These are phyloP conservation scores for Phytophthora macrochlamydospora DNA, from an alignment of 352 stramenopile genomes.

Conservation along the genomic window DNA sequence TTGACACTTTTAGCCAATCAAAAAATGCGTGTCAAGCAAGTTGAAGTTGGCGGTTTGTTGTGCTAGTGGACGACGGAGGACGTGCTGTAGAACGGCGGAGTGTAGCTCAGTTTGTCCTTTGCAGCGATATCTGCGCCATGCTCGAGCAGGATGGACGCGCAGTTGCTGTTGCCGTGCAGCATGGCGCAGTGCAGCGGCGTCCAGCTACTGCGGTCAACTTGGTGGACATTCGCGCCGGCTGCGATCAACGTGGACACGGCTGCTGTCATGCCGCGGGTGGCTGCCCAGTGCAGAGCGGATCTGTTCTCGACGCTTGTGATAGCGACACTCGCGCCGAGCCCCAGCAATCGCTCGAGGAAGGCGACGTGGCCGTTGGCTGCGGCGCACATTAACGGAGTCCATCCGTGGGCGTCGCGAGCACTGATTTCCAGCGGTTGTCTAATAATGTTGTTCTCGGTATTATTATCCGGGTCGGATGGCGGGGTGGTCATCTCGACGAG, in stretches of 20 bases:
- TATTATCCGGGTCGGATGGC: neutral
- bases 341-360: slow-evolving; percentile 46
- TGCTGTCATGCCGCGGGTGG: slow-evolving; percentile 48
- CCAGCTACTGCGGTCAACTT: slow-evolving; percentile 56
- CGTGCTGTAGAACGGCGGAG: slow-evolving; percentile 23
- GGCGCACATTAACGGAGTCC: slow-evolving; percentile 64
- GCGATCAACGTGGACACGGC: slow-evolving; percentile 37
- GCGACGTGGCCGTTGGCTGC: slow-evolving; percentile 57
- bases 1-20: slow-evolving; percentile 3
- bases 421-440: slow-evolving; percentile 41
- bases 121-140: slow-evolving; percentile 31
- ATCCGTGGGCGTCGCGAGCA: slow-evolving; percentile 49
- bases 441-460: slow-evolving; percentile 2
- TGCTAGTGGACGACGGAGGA: neutral
- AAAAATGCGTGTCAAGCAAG: neutral
- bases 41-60: slow-evolving; percentile 9
- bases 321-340: slow-evolving; percentile 39
- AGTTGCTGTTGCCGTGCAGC: slow-evolving; percentile 51
- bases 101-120: slow-evolving; percentile 52
- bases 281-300: slow-evolving; percentile 73
- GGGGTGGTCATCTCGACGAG: slow-evolving; percentile 35
- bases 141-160: slow-evolving; percentile 36
- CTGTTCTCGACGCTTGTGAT: slow-evolving; percentile 50
- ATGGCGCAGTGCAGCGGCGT: slow-evolving; percentile 63
- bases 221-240: slow-evolving; percentile 35